A percentile compares a stretch with the other conserved stretches of the same genome.
phyloP scores from a whole-genome alignment of 352 stramenopile species.

The Phytophthora brassicae region DNA sequence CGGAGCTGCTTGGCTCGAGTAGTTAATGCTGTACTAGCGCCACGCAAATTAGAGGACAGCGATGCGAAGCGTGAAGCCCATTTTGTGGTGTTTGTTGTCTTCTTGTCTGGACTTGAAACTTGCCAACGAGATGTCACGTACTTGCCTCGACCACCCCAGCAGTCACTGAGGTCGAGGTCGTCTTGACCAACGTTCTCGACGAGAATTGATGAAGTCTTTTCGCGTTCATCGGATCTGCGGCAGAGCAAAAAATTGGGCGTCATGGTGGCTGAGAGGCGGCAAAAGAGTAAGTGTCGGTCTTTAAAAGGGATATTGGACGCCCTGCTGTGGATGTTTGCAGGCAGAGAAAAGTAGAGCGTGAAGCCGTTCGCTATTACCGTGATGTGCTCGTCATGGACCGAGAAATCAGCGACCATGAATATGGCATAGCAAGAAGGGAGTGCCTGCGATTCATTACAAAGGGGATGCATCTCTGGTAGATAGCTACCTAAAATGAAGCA shows the following conservation, averaged over 20 bases:
- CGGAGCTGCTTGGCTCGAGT: constrained; percentile 17
- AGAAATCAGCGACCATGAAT: constrained; percentile 12
- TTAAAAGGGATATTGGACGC: background rate
- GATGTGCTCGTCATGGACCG: background rate
- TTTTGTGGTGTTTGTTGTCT: background rate
- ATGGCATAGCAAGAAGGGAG: too few relatives aligned
- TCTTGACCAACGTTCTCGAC: constrained; percentile 16
- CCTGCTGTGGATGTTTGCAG: background rate
- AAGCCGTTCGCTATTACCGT: constrained; percentile 1
- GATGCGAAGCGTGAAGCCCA: constrained; percentile 19
- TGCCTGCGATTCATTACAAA: too few relatives aligned
- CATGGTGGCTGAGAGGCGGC: constrained; percentile 7
- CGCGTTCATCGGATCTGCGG: background rate
- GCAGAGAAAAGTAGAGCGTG: constrained; percentile 12
- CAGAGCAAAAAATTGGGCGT: constrained; percentile 4
- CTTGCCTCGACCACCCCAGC: constrained; percentile 3
- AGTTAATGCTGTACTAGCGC: constrained; percentile 7
- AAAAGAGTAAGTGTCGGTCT: constrained; percentile 14
- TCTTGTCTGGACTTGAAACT: constrained; percentile 16
- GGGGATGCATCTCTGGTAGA: too few relatives aligned
- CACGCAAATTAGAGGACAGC: constrained; percentile 18
- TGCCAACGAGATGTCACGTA: background rate
- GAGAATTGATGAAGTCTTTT: constrained; percentile 24
- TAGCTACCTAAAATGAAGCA: too few relatives aligned
- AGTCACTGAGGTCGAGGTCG: constrained; percentile 8